Base-by-base conservation (phyloP, 805 yeast genomes). In the Maudiozyma barnettii region DNA sequence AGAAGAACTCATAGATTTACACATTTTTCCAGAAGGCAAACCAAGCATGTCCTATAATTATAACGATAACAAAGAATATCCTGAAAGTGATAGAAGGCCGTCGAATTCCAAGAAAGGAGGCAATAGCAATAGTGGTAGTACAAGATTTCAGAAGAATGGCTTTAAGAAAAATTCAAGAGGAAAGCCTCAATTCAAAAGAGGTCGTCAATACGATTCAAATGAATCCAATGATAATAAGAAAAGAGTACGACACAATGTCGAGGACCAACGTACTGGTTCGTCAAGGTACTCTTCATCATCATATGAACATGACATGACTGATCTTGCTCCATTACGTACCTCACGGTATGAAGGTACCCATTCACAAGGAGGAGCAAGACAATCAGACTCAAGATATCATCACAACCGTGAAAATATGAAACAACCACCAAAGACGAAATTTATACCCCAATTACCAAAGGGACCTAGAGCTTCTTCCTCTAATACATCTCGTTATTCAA, bases 381-480 rank as follows among this genome's bases (percentile, higher is more conserved):
- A 41, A 9, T 5, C n/a, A 21, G 14, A 39, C 29, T 45, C 39
- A 14, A 22, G 35, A 20, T 37, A 23, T 30, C 20, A 14, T 8
- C 22, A 16, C 14, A 3, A 39, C 18, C 8, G n/a, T 19, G 21
- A 7, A 26, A 9, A 20, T 19, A 18, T 30, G 8, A 26, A 26
- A 26, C 30, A 26, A 26, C 30, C n/a, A 21, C 22, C 6, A 18
- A 47, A 44, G 8, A 9, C 33, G 14, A 14, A 33, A 14, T 43
- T 47, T n/a, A 13, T 44, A 36, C 10, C 41, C 18, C 45, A 55
- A 16, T 44, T 59, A 39, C 63, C 63, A 38, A 59, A 55, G 43
- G 63, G 63, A 9, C 63, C 63, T 2, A 56, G 55, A 43, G 48
- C 49, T 10, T 39, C 50, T 23, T 16, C 39, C 8, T 18, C 39